A percentile compares a stretch with the other conserved stretches of the same genome.
Conservation (phyloP, 495 filamentous ascomycete species). For the Talaromyces wortmannii region DNA sequence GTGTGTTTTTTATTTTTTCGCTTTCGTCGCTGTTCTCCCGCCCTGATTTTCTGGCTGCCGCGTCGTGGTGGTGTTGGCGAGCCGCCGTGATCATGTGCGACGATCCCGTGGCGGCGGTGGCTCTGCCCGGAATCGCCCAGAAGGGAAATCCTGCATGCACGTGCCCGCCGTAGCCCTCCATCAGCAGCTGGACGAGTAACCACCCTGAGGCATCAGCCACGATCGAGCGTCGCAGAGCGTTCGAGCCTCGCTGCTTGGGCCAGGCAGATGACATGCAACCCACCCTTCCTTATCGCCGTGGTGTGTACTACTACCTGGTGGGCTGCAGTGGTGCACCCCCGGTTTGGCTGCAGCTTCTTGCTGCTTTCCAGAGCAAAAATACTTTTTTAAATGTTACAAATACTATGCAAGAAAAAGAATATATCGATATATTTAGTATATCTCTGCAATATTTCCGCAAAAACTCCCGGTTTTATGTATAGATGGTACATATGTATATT, state of each 20-base stretch:
- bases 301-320: background rate
- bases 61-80: background rate
- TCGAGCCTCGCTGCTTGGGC: no score
- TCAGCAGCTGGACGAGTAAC: background rate
- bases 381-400: no score
- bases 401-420: no score
- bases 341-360: no score
- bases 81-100: conserved; percentile 27
- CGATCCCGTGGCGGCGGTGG: conserved; percentile 36
- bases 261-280: background rate
- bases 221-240: no score
- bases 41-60: background rate
- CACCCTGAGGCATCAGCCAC: background rate
- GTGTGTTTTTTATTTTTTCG: no score
- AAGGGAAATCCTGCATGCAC: background rate
- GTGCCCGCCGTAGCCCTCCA: conserved; percentile 5
- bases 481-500: no score
- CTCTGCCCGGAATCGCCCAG: background rate
- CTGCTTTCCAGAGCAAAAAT: no score
- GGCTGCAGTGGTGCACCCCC: background rate
- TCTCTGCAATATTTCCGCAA: no score
- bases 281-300: background rate
- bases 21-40: background rate
- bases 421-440: no score
- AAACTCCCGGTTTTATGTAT: no score